Evolutionary conservation across 2,329 filamentous ascomycete species (phyloP).

Genomic region (Pseudophaeomoniella oleicola): DNA sequence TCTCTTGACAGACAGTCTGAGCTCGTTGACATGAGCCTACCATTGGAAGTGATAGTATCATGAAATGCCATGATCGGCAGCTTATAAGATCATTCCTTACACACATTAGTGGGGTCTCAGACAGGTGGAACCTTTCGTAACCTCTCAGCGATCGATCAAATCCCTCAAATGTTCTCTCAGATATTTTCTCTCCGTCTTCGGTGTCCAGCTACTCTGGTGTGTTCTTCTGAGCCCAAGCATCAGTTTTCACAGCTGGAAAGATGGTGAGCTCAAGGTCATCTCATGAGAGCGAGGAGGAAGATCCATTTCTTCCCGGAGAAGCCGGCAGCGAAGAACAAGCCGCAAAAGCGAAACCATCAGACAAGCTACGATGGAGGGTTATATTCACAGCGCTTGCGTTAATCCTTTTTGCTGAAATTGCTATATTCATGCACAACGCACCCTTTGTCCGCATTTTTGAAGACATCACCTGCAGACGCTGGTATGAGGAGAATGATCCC

Average conservation of each 20-base stretch:
- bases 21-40: too few relatives aligned
- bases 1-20: too few relatives aligned
- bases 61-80: too few relatives aligned
- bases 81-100: too few relatives aligned
- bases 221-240: too few relatives aligned
- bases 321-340: not conserved
- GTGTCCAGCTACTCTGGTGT: too few relatives aligned
- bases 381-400: not conserved
- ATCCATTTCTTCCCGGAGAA: not conserved
- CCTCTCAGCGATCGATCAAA: too few relatives aligned
- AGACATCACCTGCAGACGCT: not conserved
- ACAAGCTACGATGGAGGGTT: not conserved
- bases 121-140: too few relatives aligned
- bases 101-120: too few relatives aligned
- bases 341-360: not conserved
- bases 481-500: slow-evolving; percentile 1
- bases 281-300: not conserved
- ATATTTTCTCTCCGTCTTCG: too few relatives aligned
- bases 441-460: slow-evolving; percentile 1
- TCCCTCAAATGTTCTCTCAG: too few relatives aligned
- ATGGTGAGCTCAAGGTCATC: not conserved
- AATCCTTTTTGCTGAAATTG: not conserved
- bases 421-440: not conserved
- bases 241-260: not conserved
- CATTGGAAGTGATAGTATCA: too few relatives aligned